Percentiles rank a stretch among this genome's conserved stretches.
Evolutionary conservation across 2,329 filamentous ascomycete genomes (phyloP).

Genomic region (Trichoderma cornu-damae): DNA sequence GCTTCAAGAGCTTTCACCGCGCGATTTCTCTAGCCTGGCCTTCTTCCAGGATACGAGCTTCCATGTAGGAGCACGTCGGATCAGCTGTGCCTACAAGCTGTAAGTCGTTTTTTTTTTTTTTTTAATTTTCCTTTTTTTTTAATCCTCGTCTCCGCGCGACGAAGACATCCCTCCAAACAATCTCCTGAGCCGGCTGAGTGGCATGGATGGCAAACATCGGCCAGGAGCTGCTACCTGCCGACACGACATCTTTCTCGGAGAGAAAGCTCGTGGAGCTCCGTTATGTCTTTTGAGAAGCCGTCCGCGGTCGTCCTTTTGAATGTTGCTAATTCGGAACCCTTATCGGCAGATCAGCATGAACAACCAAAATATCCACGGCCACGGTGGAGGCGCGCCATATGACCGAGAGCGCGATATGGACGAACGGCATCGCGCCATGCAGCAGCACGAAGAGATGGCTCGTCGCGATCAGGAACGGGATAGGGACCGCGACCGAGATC

Average conservation of each 20-base stretch:
- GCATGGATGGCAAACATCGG: background rate
- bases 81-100: conserved; percentile 33
- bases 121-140: no score
- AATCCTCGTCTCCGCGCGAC: conserved; percentile 27
- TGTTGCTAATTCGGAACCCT: conserved; percentile 7
- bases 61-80: conserved; percentile 35
- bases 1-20: background rate
- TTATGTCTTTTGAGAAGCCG: background rate
- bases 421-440: conserved; percentile 43
- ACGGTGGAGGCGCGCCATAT: conserved; percentile 38
- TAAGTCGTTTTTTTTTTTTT: conserved; percentile 26
- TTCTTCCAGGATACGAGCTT: conserved; percentile 23
- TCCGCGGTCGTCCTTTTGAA: background rate
- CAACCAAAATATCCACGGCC: conserved; percentile 41
- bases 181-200: conserved; percentile 13
- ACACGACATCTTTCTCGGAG: background rate
- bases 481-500: conserved; percentile 47
- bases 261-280: background rate
- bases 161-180: background rate
- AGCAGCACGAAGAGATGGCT: conserved; percentile 45
- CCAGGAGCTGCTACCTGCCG: background rate
- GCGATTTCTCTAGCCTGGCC: background rate
- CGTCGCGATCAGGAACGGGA: conserved; percentile 62
- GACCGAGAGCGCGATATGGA: conserved; percentile 48
- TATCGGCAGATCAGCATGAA: conserved; percentile 40